Conservation (phyloP, 352 stramenopile species). For the Phytophthora vignae region DNA sequence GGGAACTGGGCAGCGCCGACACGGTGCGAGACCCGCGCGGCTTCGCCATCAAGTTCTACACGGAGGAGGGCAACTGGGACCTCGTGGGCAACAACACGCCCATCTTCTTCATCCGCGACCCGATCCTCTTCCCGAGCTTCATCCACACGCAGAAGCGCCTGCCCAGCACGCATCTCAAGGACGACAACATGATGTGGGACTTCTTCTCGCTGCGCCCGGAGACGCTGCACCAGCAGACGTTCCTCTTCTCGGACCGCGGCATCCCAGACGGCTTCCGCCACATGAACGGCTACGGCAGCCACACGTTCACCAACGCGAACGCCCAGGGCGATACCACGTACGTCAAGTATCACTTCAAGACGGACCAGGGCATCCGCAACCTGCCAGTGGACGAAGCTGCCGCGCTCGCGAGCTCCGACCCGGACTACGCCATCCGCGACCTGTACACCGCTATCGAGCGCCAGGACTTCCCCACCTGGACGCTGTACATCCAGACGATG, state of each 20-base stretch:
- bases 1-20: slow-evolving; percentile 82
- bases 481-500: slow-evolving; percentile 94
- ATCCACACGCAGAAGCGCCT: slow-evolving; percentile 95
- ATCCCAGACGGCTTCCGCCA: slow-evolving; percentile 90
- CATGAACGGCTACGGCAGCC: slow-evolving; percentile 94
- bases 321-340: slow-evolving; percentile 74
- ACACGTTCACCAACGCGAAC: slow-evolving; percentile 94
- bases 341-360: slow-evolving; percentile 96
- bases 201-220: slow-evolving; percentile 93
- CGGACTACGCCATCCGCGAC: slow-evolving; percentile 91
- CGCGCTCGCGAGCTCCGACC: slow-evolving; percentile 72
- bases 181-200: slow-evolving; percentile 92
- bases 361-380: slow-evolving; percentile 91
- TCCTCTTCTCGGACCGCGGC: slow-evolving; percentile 91
- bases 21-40: slow-evolving; percentile 90
- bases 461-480: slow-evolving; percentile 90
- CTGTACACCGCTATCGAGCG: slow-evolving; percentile 91
- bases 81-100: slow-evolving; percentile 95
- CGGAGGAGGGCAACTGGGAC: slow-evolving; percentile 94
- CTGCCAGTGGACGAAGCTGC: slow-evolving; percentile 83
- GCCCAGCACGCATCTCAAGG: slow-evolving; percentile 87
- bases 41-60: slow-evolving; percentile 96
- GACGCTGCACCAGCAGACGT: slow-evolving; percentile 89
- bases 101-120: slow-evolving; percentile 95
- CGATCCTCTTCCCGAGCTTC: slow-evolving; percentile 93